A percentile compares a stretch with the other conserved stretches of the same genome.
Evolutionary conservation across 164 flowering plant genomes (phyloP).

Genomic region (Dillenia turbinata): DNA sequence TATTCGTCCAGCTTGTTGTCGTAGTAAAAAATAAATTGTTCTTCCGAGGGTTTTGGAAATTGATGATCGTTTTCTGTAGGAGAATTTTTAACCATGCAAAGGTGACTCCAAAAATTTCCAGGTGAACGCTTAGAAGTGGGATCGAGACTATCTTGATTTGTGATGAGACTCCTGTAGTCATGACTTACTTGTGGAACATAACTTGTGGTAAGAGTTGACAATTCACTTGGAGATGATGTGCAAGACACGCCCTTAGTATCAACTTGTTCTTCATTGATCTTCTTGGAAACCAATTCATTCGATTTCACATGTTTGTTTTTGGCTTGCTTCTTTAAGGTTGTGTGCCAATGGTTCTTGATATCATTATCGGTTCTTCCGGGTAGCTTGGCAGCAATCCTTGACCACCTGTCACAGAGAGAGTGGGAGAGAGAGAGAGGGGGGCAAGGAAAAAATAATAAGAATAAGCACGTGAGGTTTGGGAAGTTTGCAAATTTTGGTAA

Average conservation of each 20-base stretch:
- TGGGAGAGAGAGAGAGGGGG: no score
- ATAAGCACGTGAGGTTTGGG: not conserved
- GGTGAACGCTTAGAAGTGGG: no score
- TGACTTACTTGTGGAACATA: not conserved
- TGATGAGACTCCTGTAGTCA: no score
- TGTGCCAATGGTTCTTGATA: conserved; percentile 25
- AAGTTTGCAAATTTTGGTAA: not conserved
- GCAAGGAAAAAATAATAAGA: not conserved
- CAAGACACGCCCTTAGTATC: not conserved
- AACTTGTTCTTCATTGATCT: not conserved
- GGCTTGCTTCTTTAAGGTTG: conserved; percentile 13
- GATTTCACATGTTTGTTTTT: not conserved
- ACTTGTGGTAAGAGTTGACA: not conserved
- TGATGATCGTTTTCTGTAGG: no score
- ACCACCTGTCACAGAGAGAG: not conserved
- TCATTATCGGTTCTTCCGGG: conserved; percentile 30
- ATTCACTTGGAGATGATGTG: not conserved
- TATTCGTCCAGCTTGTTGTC: no score
- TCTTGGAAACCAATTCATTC: not conserved
- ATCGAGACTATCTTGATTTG: no score
- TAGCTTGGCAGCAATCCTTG: conserved; percentile 17
- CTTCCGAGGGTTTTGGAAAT: no score
- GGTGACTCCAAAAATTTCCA: no score
- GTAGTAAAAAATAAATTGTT: no score
- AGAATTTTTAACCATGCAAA: no score